A percentile compares a stretch with the other conserved stretches of the same genome.
Conservation (phyloP, 192 early-diverging fungal species). For the Umbelopsis isabellina region DNA sequence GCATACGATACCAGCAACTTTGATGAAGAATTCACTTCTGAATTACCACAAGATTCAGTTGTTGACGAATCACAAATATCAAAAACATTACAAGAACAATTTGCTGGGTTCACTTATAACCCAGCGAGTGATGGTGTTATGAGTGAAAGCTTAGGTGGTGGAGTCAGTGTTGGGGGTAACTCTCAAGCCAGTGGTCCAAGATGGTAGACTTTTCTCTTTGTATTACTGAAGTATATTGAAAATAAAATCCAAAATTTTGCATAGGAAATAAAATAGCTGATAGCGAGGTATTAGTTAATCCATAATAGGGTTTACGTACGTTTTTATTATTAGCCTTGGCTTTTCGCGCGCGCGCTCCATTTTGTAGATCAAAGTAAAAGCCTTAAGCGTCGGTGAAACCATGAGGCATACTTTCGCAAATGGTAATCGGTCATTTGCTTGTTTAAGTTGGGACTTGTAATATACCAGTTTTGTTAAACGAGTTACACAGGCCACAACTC, state of each 20-base stretch:
- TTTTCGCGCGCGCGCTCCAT: no score
- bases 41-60: slow-evolving; percentile 87
- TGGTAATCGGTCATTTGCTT: slow-evolving; percentile 4
- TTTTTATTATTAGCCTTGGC: no score
- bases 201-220: slow-evolving; percentile 11
- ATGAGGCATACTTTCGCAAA: background rate
- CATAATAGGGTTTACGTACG: no score
- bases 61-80: slow-evolving; percentile 82
- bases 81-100: slow-evolving; percentile 91
- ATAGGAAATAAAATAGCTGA: background rate
- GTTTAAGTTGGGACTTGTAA: background rate
- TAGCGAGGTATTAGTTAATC: no score
- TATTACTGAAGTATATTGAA: background rate
- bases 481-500: background rate
- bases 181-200: slow-evolving; percentile 19
- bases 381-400: slow-evolving; percentile 12
- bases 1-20: slow-evolving; percentile 97
- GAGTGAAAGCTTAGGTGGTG: slow-evolving; percentile 46
- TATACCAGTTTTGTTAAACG: background rate
- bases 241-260: background rate
- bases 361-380: no score
- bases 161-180: slow-evolving; percentile 21
- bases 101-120: slow-evolving; percentile 93
- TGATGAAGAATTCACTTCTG: slow-evolving; percentile 98
- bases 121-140: slow-evolving; percentile 74